phyloP scores from a whole-genome alignment of 2,329 filamentous ascomycete species.

The Onygenales sp. region DNA sequence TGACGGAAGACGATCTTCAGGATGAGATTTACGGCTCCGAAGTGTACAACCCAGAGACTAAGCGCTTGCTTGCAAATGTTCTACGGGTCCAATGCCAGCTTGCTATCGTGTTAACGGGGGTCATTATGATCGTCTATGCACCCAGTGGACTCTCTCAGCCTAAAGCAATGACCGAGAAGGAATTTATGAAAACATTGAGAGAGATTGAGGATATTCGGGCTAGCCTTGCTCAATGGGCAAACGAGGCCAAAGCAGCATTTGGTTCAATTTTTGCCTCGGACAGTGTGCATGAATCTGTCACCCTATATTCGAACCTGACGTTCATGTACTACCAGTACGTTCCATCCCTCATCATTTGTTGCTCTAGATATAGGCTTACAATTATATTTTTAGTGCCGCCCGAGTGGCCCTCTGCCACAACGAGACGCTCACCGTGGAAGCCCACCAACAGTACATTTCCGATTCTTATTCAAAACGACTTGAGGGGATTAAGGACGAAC shows the following conservation, averaged over 20 bases:
- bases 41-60: conserved; percentile 39
- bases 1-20: conserved; percentile 36
- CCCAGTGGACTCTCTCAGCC: conserved; percentile 11
- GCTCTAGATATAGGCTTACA: background rate
- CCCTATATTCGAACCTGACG: conserved; percentile 40
- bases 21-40: conserved; percentile 37
- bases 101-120: conserved; percentile 39
- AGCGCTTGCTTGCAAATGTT: conserved; percentile 36
- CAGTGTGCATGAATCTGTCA: conserved; percentile 32
- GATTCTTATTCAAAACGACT: conserved; percentile 32
- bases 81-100: conserved; percentile 39
- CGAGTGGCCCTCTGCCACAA: conserved; percentile 39
- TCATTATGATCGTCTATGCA: conserved; percentile 38
- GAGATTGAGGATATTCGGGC: conserved; percentile 27
- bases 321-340: conserved; percentile 46
- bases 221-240: conserved; percentile 33
- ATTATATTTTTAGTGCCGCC: conserved; percentile 26
- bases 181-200: conserved; percentile 2
- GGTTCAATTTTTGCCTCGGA: conserved; percentile 2
- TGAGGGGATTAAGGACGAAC: conserved; percentile 23
- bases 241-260: conserved; percentile 19
- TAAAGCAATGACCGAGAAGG: conserved; percentile 6
- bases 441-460: conserved; percentile 24
- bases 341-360: background rate
- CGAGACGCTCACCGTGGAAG: conserved; percentile 36